A percentile compares a stretch with the other conserved stretches of the same genome.
Conservation (phyloP, 2,329 filamentous ascomycete species). For the Xylaria sp. region DNA sequence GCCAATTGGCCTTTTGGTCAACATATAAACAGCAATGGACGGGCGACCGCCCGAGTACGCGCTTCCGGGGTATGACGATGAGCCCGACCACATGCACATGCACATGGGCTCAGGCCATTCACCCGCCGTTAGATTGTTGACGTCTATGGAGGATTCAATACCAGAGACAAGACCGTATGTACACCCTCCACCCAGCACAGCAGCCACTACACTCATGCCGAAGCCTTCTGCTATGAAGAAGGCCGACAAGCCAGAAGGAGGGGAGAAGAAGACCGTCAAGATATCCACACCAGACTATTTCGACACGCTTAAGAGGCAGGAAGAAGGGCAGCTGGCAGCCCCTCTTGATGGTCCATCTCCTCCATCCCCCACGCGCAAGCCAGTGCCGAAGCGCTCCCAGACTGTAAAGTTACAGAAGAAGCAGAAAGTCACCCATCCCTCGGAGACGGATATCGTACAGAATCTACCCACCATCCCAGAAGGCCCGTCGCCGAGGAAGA, state of each 20-base stretch:
- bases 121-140: slow-evolving; percentile 69
- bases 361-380: slow-evolving; percentile 42
- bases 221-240: slow-evolving; percentile 44
- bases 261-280: slow-evolving; percentile 42
- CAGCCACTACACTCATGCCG: slow-evolving; percentile 42
- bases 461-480: slow-evolving; percentile 63
- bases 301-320: slow-evolving; percentile 52
- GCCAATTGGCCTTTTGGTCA: slow-evolving; percentile 11
- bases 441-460: slow-evolving; percentile 51
- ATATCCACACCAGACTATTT: slow-evolving; percentile 46
- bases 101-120: slow-evolving; percentile 57
- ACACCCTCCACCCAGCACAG: slow-evolving; percentile 44
- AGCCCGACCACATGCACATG: slow-evolving; percentile 58
- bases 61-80: slow-evolving; percentile 66
- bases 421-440: slow-evolving; percentile 46
- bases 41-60: slow-evolving; percentile 67
- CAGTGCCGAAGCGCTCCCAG: slow-evolving; percentile 42
- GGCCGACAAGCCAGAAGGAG: slow-evolving; percentile 29
- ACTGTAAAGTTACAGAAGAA: slow-evolving; percentile 65
- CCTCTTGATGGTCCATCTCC: slow-evolving; percentile 35
- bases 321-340: slow-evolving; percentile 46
- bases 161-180: slow-evolving; percentile 66
- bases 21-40: slow-evolving; percentile 55
- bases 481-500: slow-evolving; percentile 58
- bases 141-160: slow-evolving; percentile 67